phyloP scores from a whole-genome alignment of 371 early-diverging fungal genomes.

The Actinomortierella wolfii region DNA sequence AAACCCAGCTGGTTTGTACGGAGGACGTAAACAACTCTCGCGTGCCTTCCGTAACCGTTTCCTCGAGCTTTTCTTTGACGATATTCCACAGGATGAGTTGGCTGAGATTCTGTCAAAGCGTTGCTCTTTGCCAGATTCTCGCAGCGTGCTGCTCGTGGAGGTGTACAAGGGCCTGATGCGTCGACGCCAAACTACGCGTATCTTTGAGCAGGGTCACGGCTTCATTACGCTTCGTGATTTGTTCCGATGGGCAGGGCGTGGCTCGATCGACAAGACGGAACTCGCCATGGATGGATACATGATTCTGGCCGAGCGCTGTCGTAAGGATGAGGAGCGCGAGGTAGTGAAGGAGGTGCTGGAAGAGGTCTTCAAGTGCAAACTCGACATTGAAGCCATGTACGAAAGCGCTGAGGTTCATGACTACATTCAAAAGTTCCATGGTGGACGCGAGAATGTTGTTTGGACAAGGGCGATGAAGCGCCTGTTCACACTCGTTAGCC shows the following conservation, averaged over 20 bases:
- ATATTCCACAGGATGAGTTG: constrained; percentile 91
- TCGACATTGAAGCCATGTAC: constrained; percentile 72
- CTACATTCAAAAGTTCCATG: constrained; percentile 50
- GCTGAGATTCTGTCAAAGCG: constrained; percentile 86
- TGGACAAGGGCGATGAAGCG: constrained; percentile 97
- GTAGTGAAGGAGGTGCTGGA: constrained; percentile 88
- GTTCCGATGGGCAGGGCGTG: constrained; percentile 97
- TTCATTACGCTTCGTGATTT: constrained; percentile 98
- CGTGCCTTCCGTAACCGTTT: constrained; percentile 99
- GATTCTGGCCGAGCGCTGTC: constrained; percentile 93
- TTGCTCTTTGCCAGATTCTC: constrained; percentile 89
- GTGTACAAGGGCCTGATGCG: constrained; percentile 89
- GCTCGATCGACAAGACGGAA: constrained; percentile 76
- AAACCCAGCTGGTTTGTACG: constrained; percentile 98
- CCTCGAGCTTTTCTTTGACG: constrained; percentile 95
- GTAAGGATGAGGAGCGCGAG: constrained; percentile 82
- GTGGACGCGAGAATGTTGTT: constrained; percentile 63
- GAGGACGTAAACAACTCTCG: constrained; percentile 98
- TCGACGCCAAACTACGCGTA: constrained; percentile 77
- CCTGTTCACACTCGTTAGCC: constrained; percentile 86
- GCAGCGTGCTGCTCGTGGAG: constrained; percentile 86
- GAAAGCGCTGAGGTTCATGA: constrained; percentile 62
- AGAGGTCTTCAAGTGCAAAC: constrained; percentile 73
- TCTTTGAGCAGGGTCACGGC: constrained; percentile 93
- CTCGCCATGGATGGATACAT: constrained; percentile 94